Evolutionary conservation across 2,329 filamentous ascomycete species (phyloP), one percentile per base, ranked within the genome.

Genomic region (Rugonectria rugulosa): DNA sequence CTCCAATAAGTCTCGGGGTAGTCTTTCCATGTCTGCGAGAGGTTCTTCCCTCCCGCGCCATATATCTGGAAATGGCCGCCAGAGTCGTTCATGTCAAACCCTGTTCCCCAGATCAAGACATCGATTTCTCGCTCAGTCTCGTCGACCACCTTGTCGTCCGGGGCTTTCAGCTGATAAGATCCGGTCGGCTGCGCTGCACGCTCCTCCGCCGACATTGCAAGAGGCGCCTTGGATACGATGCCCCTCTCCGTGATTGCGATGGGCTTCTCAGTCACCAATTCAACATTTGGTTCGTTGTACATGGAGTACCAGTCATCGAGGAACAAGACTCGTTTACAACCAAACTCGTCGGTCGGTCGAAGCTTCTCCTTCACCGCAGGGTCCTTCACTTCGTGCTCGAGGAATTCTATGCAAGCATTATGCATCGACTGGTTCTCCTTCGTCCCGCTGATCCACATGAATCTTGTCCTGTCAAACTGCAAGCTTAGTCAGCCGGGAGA

Each of bases 1-100:
- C 38, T 44, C 48, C 38, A 51, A 26, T 43, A 51, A 14, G 48
- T 44, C 11, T 51, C n/a, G 15, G 48, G 48, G 15, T 51, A 51
- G 21, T 42, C 31, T 19, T 44, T 44, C 48, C 38, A 51, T 15
- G 38, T 42, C n/a, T 51, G 15, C 10, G 48, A 51, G 20, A 51
- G 38, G 17, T 44, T 43, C 38, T 26, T 38, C 3, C 31, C 40
- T 37, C 20, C 21, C n/a, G 20, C 15, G 14, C 48, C 48, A 29
- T 51, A 36, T 10, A 51, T 38, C 15, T 44, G 38, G 29, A 51
- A 51, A 27, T 38, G 48, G 9, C 48, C 48, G 17, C 48, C 38
- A 3, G 29, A 51, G 29, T 51, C 21, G 9, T 51, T 44, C 48
- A 43, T 51, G 15, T 51, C 48, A 12, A 51, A 51, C 14, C 48